Percentiles rank a stretch among this genome's conserved stretches.
These are phyloP conservation scores for Apium graveolens DNA, from an alignment of 129 eudicot species.

Conservation along the genomic window DNA sequence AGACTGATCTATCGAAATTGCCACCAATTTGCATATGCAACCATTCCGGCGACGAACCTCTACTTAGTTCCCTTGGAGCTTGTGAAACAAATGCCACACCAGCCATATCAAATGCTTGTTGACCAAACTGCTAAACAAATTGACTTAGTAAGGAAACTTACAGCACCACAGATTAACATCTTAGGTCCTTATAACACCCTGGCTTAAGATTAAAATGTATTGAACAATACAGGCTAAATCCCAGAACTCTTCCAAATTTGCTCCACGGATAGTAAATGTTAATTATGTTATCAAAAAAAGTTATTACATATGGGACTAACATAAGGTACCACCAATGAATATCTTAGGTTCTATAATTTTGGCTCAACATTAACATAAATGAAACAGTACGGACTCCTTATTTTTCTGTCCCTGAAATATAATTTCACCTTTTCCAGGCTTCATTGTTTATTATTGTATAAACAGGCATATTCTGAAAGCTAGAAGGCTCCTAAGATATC, in stretches of 20 bases:
- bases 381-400: no score
- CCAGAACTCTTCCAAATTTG: background rate
- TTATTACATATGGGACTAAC: background rate
- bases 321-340: background rate
- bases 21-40: conserved; percentile 96
- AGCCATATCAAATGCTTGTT: conserved; percentile 62
- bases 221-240: background rate
- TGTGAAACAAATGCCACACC: conserved; percentile 65
- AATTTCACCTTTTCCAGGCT: background rate
- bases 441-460: background rate
- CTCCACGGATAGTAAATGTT: background rate
- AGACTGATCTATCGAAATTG: conserved; percentile 60
- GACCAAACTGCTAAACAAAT: conserved; percentile 57
- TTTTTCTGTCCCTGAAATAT: background rate
- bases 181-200: background rate
- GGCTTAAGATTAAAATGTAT: background rate
- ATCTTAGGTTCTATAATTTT: background rate
- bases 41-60: conserved; percentile 96
- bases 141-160: background rate
- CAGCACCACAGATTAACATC: background rate
- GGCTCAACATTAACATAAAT: background rate
- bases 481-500: background rate
- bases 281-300: background rate
- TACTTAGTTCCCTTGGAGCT: conserved; percentile 63
- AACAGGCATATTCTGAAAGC: background rate